These are phyloP conservation scores for Magnusiomyces tetraspermus DNA, from an alignment of 1,139 yeast species.

Conservation along the genomic window DNA sequence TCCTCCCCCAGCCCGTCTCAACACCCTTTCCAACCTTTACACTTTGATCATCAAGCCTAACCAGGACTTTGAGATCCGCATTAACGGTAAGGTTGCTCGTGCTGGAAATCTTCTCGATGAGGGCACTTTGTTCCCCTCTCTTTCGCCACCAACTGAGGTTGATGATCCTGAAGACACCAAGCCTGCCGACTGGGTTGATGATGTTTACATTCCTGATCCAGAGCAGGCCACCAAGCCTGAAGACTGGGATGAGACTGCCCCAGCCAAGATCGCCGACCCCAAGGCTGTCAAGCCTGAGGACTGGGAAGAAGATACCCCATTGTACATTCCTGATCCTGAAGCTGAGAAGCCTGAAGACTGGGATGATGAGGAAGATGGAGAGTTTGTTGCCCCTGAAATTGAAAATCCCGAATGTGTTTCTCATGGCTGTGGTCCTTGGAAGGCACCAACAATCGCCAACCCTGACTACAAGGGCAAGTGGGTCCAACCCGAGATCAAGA, in stretches of 20 bases:
- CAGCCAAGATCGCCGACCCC: conserved; percentile 54
- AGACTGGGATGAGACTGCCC: conserved; percentile 70
- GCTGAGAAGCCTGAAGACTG: conserved; percentile 62
- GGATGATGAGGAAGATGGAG: conserved; percentile 85
- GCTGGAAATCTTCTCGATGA: conserved; percentile 57
- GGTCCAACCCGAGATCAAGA: conserved; percentile 55
- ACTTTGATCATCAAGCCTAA: conserved; percentile 59
- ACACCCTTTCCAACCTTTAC: conserved; percentile 52
- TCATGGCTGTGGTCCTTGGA: conserved; percentile 73
- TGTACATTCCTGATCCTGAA: conserved; percentile 54
- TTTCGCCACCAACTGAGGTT: conserved; percentile 55
- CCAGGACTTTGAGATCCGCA: conserved; percentile 66
- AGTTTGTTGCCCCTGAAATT: conserved; percentile 62
- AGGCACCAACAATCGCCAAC: conserved; percentile 54
- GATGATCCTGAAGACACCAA: conserved; percentile 52
- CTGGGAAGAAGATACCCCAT: conserved; percentile 64
- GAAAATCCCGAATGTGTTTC: conserved; percentile 61
- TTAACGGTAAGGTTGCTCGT: conserved; percentile 64
- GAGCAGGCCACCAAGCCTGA: conserved; percentile 53
- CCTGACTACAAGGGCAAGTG: conserved; percentile 71
- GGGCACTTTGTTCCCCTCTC: conserved; percentile 47
- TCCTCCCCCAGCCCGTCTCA: conserved; percentile 57
- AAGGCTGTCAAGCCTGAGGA: conserved; percentile 56
- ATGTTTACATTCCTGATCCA: conserved; percentile 57
- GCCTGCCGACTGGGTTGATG: conserved; percentile 79